Evolutionary conservation across 2,329 filamentous ascomycete species (phyloP).

Genomic region (Pseudogymnoascus sp.): DNA sequence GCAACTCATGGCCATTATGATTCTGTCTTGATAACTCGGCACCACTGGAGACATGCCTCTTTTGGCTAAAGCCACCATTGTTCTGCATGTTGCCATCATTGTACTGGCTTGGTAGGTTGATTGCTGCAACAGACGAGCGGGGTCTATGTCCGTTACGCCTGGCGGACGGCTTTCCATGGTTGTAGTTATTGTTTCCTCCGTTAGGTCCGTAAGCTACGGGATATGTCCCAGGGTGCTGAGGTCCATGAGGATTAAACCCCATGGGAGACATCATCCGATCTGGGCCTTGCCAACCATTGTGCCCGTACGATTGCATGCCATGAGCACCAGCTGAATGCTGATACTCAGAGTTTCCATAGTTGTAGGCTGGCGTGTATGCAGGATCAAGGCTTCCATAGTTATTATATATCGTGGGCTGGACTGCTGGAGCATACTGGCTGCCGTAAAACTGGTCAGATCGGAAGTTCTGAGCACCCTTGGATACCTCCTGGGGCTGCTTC

Average conservation of each 20-base stretch:
- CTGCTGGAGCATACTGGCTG: background rate
- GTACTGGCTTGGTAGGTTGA: background rate
- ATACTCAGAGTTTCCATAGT: background rate
- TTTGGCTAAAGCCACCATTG: background rate
- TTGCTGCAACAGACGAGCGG: background rate
- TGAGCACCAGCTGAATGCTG: background rate
- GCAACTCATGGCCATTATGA: background rate
- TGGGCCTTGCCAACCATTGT: background rate
- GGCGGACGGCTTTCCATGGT: background rate
- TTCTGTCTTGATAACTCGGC: background rate
- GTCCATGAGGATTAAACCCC: background rate
- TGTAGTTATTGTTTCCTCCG: background rate
- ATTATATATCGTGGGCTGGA: slow-evolving; percentile 6
- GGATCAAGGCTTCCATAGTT: background rate
- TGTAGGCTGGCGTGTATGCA: background rate
- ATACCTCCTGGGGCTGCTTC: background rate
- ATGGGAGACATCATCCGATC: background rate
- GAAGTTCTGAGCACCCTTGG: background rate
- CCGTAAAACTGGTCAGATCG: background rate
- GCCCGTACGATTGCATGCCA: background rate
- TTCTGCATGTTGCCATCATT: background rate
- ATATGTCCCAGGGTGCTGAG: background rate
- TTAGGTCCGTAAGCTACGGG: background rate
- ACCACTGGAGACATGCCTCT: background rate
- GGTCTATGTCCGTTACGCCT: background rate